A percentile compares a stretch with the other conserved stretches of the same genome.
Evolutionary conservation across 1,139 yeast species (phyloP).

Genomic region (Hanseniaspora sp.): DNA sequence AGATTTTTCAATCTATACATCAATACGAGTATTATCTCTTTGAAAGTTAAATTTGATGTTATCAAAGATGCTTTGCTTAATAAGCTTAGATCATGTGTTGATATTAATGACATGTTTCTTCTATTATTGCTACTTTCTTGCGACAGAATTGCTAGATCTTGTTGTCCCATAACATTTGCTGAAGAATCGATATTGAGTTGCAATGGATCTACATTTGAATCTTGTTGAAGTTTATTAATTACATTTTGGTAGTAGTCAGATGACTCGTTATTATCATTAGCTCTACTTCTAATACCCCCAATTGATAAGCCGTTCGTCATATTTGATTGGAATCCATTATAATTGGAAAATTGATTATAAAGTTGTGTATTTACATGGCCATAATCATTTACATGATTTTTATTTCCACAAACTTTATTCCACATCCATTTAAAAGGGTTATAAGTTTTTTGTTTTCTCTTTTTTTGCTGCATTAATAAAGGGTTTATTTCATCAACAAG

Average conservation of each 20-base stretch:
- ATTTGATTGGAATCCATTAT: neutral
- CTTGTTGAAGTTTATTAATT: constrained; percentile 11
- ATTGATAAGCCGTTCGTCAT: neutral
- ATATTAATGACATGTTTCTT: constrained; percentile 12
- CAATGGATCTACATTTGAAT: neutral
- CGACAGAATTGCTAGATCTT: no score
- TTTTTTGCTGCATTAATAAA: no score
- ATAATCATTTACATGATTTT: neutral
- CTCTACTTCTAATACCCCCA: neutral
- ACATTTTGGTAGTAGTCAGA: constrained; percentile 14
- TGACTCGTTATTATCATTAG: neutral
- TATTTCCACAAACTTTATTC: neutral
- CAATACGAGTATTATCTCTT: constrained; percentile 1
- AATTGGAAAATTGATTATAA: neutral
- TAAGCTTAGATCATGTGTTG: constrained; percentile 7
- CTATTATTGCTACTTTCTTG: neutral
- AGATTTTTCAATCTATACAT: constrained; percentile 10
- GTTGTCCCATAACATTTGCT: neutral
- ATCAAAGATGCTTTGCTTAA: constrained; percentile 1
- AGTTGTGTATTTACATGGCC: neutral
- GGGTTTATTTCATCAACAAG: neutral
- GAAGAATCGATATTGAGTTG: neutral
- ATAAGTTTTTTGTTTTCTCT: neutral
- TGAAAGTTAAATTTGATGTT: constrained; percentile 1
- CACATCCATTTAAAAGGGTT: constrained; percentile 12